A percentile compares a stretch with the other conserved stretches of the same genome.
phyloP scores from a whole-genome alignment of 2,329 filamentous ascomycete genomes.

The Onygena corvina region DNA sequence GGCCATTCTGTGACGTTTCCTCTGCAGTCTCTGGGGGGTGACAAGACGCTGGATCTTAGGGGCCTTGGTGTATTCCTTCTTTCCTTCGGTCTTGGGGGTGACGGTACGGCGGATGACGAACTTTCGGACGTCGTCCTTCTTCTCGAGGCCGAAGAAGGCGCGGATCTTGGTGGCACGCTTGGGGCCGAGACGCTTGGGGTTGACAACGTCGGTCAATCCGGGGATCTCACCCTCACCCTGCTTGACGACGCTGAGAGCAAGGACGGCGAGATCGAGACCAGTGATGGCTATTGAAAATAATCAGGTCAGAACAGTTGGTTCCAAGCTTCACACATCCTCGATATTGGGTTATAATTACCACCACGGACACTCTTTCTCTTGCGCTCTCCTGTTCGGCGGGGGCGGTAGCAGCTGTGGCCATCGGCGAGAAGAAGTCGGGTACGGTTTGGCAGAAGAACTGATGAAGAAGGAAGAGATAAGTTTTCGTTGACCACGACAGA shows the following conservation, averaged over 20 bases:
- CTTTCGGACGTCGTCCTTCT: constrained; percentile 99
- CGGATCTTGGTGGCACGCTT: constrained; percentile 99
- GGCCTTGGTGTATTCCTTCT: constrained; percentile 98
- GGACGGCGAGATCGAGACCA: constrained; percentile 84
- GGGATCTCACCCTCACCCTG: constrained; percentile 90
- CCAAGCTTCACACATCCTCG: neutral
- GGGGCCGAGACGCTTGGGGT: constrained; percentile 98
- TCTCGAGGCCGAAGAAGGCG: constrained; percentile 98
- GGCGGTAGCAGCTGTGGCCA: constrained; percentile 96
- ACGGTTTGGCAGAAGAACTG: constrained; percentile 85
- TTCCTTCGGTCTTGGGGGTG: constrained; percentile 92
- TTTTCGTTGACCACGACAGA: neutral
- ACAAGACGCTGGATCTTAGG: constrained; percentile 99
- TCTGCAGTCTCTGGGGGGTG: constrained; percentile 98
- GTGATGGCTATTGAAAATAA: constrained; percentile 62
- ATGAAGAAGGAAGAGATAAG: constrained; percentile 7
- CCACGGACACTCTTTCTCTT: constrained; percentile 99
- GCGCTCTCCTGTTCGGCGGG: constrained; percentile 94
- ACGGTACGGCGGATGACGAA: constrained; percentile 99
- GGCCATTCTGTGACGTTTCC: constrained; percentile 96
- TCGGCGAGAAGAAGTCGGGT: constrained; percentile 91
- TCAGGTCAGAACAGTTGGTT: constrained; percentile 1
- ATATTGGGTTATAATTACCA: constrained; percentile 22
- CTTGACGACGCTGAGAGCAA: constrained; percentile 93
- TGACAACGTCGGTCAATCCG: constrained; percentile 91